Evolutionary conservation across 1,284 basidiomycete genomes (phyloP).

Genomic region (Fereydounia khargensis): DNA sequence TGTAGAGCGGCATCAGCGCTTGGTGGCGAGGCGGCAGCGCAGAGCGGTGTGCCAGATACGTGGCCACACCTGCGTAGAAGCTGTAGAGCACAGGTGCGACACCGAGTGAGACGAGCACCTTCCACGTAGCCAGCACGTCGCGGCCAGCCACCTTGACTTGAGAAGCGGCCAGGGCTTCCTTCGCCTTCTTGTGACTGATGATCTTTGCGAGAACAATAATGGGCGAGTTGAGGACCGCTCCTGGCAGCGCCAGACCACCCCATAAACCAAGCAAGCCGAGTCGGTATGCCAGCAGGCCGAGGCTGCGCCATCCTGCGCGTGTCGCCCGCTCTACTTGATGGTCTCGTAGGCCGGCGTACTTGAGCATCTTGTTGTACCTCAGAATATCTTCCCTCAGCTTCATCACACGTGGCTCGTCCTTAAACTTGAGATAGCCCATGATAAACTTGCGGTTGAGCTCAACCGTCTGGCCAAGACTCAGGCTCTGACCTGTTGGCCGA

Average conservation of each 20-base stretch:
- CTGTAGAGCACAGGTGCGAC: constrained; percentile 82
- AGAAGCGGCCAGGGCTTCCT: constrained; percentile 94
- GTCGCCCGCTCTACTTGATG: constrained; percentile 83
- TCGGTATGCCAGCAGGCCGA: constrained; percentile 82
- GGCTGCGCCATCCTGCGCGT: constrained; percentile 73
- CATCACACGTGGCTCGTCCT: constrained; percentile 86
- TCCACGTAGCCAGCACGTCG: constrained; percentile 97
- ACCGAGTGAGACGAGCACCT: constrained; percentile 90
- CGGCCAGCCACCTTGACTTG: constrained; percentile 91
- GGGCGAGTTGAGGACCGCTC: constrained; percentile 89
- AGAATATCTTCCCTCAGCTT: constrained; percentile 80
- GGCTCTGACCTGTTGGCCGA: constrained; percentile 88
- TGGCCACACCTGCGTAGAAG: constrained; percentile 64
- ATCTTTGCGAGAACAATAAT: constrained; percentile 91
- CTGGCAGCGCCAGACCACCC: constrained; percentile 84
- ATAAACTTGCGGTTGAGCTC: constrained; percentile 93
- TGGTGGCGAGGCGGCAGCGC: constrained; percentile 61
- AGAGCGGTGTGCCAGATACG: constrained; percentile 68
- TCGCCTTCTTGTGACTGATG: constrained; percentile 84
- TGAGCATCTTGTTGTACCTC: constrained; percentile 85
- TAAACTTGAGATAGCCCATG: constrained; percentile 86
- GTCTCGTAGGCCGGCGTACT: constrained; percentile 92
- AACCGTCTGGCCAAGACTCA: constrained; percentile 93
- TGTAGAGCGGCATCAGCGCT: constrained; percentile 76
- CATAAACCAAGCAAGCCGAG: constrained; percentile 77